Evolutionary conservation across 75 land plant genomes (phyloP).

Genomic region (Pseudotsuga menziesii): DNA sequence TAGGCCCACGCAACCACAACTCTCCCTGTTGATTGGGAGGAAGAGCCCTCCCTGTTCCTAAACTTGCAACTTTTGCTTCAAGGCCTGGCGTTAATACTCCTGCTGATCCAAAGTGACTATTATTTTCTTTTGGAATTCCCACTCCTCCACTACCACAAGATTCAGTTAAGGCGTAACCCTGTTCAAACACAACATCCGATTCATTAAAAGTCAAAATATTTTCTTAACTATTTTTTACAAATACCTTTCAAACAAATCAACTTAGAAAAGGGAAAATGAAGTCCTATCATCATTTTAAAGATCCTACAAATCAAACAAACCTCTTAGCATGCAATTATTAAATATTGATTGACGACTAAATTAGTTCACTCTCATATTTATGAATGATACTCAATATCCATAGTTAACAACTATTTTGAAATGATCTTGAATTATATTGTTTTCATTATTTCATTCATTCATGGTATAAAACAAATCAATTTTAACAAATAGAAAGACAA

Average conservation of each 20-base stretch:
- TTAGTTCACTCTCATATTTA: too few species aligned
- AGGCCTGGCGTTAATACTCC: constrained; percentile 50
- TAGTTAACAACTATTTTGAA: too few species aligned
- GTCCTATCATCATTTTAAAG: neutral
- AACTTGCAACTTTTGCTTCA: constrained; percentile 47
- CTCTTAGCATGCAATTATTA: too few species aligned
- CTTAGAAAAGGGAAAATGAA: neutral
- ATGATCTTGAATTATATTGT: too few species aligned
- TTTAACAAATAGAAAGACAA: too few species aligned
- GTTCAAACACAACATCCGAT: neutral
- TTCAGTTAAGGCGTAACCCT: constrained; percentile 96
- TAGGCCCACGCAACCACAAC: constrained; percentile 72
- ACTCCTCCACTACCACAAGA: constrained; percentile 44
- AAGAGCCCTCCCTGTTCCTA: constrained; percentile 42
- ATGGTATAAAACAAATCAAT: too few species aligned
- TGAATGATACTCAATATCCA: too few species aligned
- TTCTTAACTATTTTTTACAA: neutral
- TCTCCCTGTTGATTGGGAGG: constrained; percentile 71
- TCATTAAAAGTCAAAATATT: neutral
- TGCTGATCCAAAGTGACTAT: constrained; percentile 44
- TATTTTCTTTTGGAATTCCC: constrained; percentile 24
- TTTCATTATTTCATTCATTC: too few species aligned
- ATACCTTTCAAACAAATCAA: neutral
- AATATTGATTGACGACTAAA: too few species aligned
- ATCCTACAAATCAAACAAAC: neutral